Percentiles rank a stretch among this genome's conserved stretches.
Conservation (phyloP, 1,139 yeast species). For the Magnusiomyces sp. region DNA sequence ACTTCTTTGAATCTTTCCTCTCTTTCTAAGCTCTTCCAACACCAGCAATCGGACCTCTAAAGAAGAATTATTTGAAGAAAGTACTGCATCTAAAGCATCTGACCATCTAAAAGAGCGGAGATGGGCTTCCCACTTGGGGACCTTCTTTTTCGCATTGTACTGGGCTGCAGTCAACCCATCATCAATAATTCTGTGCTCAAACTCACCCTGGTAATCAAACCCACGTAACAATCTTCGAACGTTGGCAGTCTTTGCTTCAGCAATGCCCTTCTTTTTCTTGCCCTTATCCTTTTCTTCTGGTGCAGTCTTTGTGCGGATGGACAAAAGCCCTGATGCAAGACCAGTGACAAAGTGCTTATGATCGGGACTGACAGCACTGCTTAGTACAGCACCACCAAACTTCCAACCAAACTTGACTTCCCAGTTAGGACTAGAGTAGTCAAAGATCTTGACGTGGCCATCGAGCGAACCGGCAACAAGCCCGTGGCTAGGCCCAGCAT, state of each 20-base stretch:
- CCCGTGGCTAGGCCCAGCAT: slow-evolving; percentile 48
- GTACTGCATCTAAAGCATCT: slow-evolving; percentile 85
- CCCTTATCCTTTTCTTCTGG: no score
- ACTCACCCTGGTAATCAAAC: slow-evolving; percentile 82
- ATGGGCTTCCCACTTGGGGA: slow-evolving; percentile 74
- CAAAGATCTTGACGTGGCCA: slow-evolving; percentile 95
- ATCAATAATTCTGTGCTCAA: slow-evolving; percentile 59
- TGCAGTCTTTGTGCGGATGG: slow-evolving; percentile 77
- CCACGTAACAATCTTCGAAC: slow-evolving; percentile 84
- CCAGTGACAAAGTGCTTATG: slow-evolving; percentile 93
- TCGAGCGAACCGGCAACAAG: slow-evolving; percentile 88
- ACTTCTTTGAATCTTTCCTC: slow-evolving; percentile 80
- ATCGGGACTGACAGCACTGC: slow-evolving; percentile 85
- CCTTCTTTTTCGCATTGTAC: slow-evolving; percentile 51
- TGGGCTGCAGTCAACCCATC: no score
- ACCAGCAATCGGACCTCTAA: slow-evolving; percentile 74
- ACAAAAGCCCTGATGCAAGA: slow-evolving; percentile 75
- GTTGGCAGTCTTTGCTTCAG: slow-evolving; percentile 37
- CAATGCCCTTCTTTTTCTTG: slow-evolving; percentile 30
- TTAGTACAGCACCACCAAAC: slow-evolving; percentile 84
- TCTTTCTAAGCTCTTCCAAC: slow-evolving; percentile 69
- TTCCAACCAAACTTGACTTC: slow-evolving; percentile 96
- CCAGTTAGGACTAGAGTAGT: slow-evolving; percentile 65
- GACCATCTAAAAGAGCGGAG: slow-evolving; percentile 84
- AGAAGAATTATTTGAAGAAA: slow-evolving; percentile 66